Conservation (phyloP, 2,329 filamentous ascomycete species). For the Hypoxylon sp. region DNA sequence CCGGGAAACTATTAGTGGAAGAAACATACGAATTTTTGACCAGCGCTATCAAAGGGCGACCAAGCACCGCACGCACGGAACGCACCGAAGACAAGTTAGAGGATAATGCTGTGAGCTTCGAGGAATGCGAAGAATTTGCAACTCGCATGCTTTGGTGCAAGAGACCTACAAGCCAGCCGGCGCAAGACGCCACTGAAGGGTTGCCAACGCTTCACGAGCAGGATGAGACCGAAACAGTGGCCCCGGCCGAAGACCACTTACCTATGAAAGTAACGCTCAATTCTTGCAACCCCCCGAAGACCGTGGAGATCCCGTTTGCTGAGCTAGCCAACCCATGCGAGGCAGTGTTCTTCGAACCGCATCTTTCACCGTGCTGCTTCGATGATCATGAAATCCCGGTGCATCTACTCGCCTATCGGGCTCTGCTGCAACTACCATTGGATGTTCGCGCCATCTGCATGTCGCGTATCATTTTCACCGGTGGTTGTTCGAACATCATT, state of each 20-base stretch:
- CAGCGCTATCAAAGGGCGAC: slow-evolving; percentile 55
- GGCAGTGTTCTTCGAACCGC: slow-evolving; percentile 75
- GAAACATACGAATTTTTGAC: slow-evolving; percentile 76
- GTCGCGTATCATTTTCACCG: slow-evolving; percentile 88
- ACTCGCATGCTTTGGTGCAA: slow-evolving; percentile 84
- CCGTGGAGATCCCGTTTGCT: slow-evolving; percentile 75
- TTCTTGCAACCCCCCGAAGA: slow-evolving; percentile 64
- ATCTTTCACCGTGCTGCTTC: slow-evolving; percentile 67
- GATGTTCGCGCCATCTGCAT: slow-evolving; percentile 89
- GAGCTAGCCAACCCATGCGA: slow-evolving; percentile 82
- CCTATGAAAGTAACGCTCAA: slow-evolving; percentile 61
- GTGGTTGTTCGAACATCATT: slow-evolving; percentile 82
- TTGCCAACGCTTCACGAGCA: slow-evolving; percentile 69
- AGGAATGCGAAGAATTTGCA: slow-evolving; percentile 84
- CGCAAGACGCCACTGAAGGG: slow-evolving; percentile 52
- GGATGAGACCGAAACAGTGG: slow-evolving; percentile 57
- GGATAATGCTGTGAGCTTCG: slow-evolving; percentile 70
- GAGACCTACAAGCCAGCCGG: slow-evolving; percentile 53
- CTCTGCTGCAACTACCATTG: slow-evolving; percentile 79
- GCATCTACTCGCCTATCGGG: slow-evolving; percentile 80
- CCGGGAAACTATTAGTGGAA: slow-evolving; percentile 77
- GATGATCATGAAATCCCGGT: slow-evolving; percentile 91
- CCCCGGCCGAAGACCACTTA: slow-evolving; percentile 53
- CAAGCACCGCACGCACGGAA: slow-evolving; percentile 42
- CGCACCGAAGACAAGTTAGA: slow-evolving; percentile 49